Base-by-base conservation (phyloP, 768 basidiomycete species). In the Collybiopsis confluens region DNA sequence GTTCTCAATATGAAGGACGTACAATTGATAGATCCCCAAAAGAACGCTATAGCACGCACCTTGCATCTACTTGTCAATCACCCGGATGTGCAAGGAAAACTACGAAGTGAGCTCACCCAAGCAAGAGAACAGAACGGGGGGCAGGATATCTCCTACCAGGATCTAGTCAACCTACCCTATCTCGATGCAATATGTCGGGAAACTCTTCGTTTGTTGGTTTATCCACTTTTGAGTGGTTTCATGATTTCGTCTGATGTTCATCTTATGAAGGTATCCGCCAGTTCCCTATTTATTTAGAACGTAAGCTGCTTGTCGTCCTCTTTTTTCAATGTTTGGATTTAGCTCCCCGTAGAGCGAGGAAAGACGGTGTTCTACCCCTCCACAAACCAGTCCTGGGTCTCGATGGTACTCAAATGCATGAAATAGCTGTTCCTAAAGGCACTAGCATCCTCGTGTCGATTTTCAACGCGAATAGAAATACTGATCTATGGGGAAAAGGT, bases 141-240 rank as follows among this genome's bases (percentile, higher is more conserved):
- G n/a, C 16, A 45, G 8, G 57, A 60, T 4, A 36, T 78, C 4
- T 30, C 56, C 3, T 75, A 72, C 46, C 74, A 77, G 41, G 61
- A 63, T 2, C 64, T 79, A 7, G 64, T 68, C 11, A 43, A 46
- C 10, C 62, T 74, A 26, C 67, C 71, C 0, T 74, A 69, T 44
- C 62, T 76, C 13, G 72, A 76, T 54, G 73, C 74, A 0, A 56
- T 76, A 8, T 71, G 69, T 50, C 61, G 67, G 40, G 74, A 75
- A 55, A 73, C 73, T 1, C 60, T 76, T 11, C 65, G 75, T 49
- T 51, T 73, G 69, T 71, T 49, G 54, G 59, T 40, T 24, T 41
- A 10, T 20, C 35, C n/a, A 4, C 26, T 5, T 33, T 7, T 10
- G 38, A 21, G 4, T 8, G 28, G 26, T 28, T 33, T 2, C 9